phyloP scores from a whole-genome alignment of 257 asterid species.

The Solanum boliviense region DNA sequence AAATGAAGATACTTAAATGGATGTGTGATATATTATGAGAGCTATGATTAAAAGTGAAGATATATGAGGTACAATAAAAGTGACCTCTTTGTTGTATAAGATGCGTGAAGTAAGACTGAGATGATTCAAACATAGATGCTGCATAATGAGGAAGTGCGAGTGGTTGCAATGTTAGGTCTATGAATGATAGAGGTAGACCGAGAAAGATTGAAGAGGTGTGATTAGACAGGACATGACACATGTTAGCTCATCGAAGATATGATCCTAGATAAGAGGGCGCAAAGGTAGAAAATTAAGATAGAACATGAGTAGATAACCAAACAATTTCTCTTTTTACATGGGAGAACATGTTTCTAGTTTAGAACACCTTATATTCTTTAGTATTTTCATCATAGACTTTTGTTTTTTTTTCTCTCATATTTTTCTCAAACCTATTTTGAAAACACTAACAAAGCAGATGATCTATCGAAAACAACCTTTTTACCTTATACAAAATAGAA shows the following conservation, averaged over 20 bases:
- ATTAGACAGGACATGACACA: neutral
- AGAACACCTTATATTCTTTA: neutral
- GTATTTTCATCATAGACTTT: neutral
- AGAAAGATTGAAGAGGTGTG: neutral
- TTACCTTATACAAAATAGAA: neutral
- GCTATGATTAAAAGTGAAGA: neutral
- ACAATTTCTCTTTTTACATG: neutral
- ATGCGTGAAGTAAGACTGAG: neutral
- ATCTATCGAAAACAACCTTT: rapidly evolving
- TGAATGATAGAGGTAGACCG: neutral
- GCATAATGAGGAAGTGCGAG: neutral
- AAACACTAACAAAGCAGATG: neutral
- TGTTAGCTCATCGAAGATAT: neutral
- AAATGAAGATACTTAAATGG: no score
- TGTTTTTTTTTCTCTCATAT: neutral
- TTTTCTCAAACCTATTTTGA: neutral
- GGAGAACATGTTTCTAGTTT: neutral
- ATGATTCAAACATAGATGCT: neutral
- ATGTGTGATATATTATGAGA: no score
- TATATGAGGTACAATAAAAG: neutral
- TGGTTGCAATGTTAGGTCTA: neutral
- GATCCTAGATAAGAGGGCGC: neutral
- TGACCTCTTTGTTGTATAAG: rapidly evolving
- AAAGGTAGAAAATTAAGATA: neutral
- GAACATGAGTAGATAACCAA: neutral